A percentile compares a stretch with the other conserved stretches of the same genome.
These are phyloP conservation scores for Coemansia sp. DNA, from an alignment of 192 early-diverging fungal species.

Conservation along the genomic window DNA sequence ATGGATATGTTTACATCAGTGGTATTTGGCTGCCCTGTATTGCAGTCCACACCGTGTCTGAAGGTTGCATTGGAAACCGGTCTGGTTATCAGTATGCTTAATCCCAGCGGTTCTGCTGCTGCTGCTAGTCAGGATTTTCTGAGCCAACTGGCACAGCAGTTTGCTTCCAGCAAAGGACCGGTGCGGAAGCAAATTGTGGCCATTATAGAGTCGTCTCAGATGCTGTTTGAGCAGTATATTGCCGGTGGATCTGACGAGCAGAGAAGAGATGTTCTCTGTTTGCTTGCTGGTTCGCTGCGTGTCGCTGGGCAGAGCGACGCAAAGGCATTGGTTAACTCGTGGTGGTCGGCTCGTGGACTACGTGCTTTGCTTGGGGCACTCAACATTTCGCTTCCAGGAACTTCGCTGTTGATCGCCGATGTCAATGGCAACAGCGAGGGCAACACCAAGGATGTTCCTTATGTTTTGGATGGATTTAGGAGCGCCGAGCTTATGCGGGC, in stretches of 20 bases:
- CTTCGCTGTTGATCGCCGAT: conserved; percentile 31
- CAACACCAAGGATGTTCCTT: neutral
- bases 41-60: conserved; percentile 10
- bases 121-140: conserved; percentile 11
- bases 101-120: neutral
- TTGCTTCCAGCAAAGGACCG: neutral
- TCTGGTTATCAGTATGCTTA: conserved; percentile 12
- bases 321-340: conserved; percentile 10
- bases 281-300: conserved; percentile 16
- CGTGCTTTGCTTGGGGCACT: conserved; percentile 23
- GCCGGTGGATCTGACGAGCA: conserved; percentile 17
- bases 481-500: conserved; percentile 4
- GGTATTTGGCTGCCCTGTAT: conserved; percentile 5
- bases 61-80: conserved; percentile 27
- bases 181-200: neutral
- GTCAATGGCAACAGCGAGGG: neutral
- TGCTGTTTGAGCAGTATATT: conserved; percentile 28
- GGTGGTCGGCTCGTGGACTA: conserved; percentile 39
- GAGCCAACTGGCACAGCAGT: neutral
- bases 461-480: conserved; percentile 30
- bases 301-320: conserved; percentile 17
- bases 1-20: conserved; percentile 21
- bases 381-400: conserved; percentile 30
- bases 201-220: conserved; percentile 13
- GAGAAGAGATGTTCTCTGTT: conserved; percentile 21